Base-by-base conservation (phyloP, 495 filamentous ascomycete genomes). In the Lepraria neglecta region DNA sequence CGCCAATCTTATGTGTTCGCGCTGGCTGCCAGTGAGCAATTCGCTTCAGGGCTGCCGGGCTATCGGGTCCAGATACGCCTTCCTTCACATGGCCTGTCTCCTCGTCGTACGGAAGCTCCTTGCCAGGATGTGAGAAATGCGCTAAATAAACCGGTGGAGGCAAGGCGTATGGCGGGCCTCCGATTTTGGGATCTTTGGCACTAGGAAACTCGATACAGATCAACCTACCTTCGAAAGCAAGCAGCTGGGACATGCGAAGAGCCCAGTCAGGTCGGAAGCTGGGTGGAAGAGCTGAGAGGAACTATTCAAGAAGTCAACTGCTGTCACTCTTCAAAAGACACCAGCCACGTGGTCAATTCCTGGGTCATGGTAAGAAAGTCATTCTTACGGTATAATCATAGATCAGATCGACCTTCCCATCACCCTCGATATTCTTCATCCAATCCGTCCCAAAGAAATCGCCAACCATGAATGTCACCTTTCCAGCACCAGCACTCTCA, bases 151-250 rank as follows among this genome's bases (percentile, higher is more conserved):
- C 78, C 58, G 79, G 73, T 3, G 82, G 77, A 5, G 82, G 76
- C 5, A 87, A 68, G 38, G 82, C 78, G 74, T 78, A 92, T 31
- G 91, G 90, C 17, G 91, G 90, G 0, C 89, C 90, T 4, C 78
- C 75, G 19, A 76, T 75, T 35, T 72, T 76, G 4, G 84, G 76
- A 38, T 80, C 72, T 72, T 92, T 92, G 64, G 80, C 79, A 17
- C 86, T 81, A 0, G 90, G 90, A 72, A 88, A 95, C 73, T 95
- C 90, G 53, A 94, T 73, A 67, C 91, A 94, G 46, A 94, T 79
- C 51, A 95, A 74, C 38, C 77, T 72, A 21, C 87, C 84, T n/a
- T 75, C 72, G 6, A 80, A 78, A 56, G 80, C 73, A 33, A 92
- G 78, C 24, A 94, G 80, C 59, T 87, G 73, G 4, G 75, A 74